These are phyloP conservation scores for Cymbopogon flexuosus DNA, from an alignment of 202 grass and related monocot genomes.

Conservation along the genomic window DNA sequence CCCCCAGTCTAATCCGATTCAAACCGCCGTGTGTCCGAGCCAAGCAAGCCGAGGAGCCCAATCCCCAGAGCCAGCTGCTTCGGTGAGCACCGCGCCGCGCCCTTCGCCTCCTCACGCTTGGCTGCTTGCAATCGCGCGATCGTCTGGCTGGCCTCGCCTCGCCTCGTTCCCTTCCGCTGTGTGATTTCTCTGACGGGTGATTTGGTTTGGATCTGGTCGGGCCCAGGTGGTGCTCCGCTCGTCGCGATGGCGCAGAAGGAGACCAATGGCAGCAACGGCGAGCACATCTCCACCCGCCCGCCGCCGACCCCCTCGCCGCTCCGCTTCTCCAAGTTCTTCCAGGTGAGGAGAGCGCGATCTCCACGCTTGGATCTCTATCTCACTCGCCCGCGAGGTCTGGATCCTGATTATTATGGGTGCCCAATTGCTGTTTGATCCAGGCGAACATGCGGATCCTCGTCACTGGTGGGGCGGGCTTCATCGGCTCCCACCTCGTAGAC, in stretches of 20 bases:
- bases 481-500: conserved; percentile 97
- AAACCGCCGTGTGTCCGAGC: conserved; percentile 34
- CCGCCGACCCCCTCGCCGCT: conserved; percentile 86
- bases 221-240: conserved; percentile 17
- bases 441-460: conserved; percentile 92
- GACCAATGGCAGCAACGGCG: conserved; percentile 57
- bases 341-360: conserved; percentile 40
- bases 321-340: conserved; percentile 98
- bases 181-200: not conserved
- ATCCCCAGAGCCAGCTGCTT: not conserved
- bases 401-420: not conserved
- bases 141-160: not conserved
- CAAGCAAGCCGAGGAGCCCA: conserved; percentile 20
- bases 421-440: conserved; percentile 33
- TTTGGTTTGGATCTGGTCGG: conserved; percentile 40
- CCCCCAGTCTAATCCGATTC: conserved; percentile 44
- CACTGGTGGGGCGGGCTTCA: conserved; percentile 97
- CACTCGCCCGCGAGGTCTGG: not conserved
- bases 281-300: conserved; percentile 64
- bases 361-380: conserved; percentile 13
- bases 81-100: conserved; percentile 33
- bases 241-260: conserved; percentile 72
- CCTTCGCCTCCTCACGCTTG: not conserved
- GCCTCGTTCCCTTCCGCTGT: not conserved
- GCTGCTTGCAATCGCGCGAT: not conserved